These are phyloP conservation scores for Claviceps pusilla DNA, from an alignment of 2,329 filamentous ascomycete species.

Conservation along the genomic window DNA sequence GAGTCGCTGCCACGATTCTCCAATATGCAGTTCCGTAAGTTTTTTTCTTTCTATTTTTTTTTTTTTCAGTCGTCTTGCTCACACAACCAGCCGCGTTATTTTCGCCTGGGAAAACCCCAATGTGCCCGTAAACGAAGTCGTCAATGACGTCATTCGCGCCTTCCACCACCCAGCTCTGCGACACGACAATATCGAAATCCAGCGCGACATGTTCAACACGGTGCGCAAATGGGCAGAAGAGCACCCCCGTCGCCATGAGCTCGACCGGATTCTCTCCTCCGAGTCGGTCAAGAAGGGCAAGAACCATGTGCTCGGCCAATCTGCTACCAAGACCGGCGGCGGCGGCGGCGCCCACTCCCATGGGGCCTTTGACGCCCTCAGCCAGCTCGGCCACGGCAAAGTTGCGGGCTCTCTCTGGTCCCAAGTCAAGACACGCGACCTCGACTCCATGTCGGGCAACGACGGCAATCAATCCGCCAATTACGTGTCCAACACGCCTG, in stretches of 20 bases:
- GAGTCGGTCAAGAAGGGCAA: slow-evolving; percentile 69
- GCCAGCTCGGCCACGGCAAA: slow-evolving; percentile 38
- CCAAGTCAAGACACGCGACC: slow-evolving; percentile 44
- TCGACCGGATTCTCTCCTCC: slow-evolving; percentile 65
- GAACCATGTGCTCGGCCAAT: slow-evolving; percentile 50
- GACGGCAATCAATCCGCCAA: slow-evolving; percentile 24
- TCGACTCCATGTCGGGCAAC: slow-evolving; percentile 37
- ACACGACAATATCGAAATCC: slow-evolving; percentile 61
- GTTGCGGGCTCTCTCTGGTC: slow-evolving; percentile 45
- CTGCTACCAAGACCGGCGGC: slow-evolving; percentile 15
- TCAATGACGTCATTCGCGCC: slow-evolving; percentile 63
- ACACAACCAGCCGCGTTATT: slow-evolving; percentile 44
- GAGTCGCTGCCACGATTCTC: slow-evolving; percentile 58
- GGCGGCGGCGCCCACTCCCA: slow-evolving; percentile 23
- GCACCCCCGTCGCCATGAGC: slow-evolving; percentile 47
- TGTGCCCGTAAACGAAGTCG: slow-evolving; percentile 68
- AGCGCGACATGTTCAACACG: slow-evolving; percentile 75
- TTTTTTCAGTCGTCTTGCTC: background rate
- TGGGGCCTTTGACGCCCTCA: slow-evolving; percentile 28
- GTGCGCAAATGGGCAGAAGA: slow-evolving; percentile 69
- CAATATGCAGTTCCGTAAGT: slow-evolving; percentile 71
- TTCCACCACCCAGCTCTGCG: slow-evolving; percentile 87
- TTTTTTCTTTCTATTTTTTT: background rate
- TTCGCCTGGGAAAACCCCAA: slow-evolving; percentile 87
- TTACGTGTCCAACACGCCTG: slow-evolving; percentile 25